A percentile compares a stretch with the other conserved stretches of the same genome.
Conservation (phyloP, 2,329 filamentous ascomycete genomes). For the Macroventuria anomochaeta region DNA sequence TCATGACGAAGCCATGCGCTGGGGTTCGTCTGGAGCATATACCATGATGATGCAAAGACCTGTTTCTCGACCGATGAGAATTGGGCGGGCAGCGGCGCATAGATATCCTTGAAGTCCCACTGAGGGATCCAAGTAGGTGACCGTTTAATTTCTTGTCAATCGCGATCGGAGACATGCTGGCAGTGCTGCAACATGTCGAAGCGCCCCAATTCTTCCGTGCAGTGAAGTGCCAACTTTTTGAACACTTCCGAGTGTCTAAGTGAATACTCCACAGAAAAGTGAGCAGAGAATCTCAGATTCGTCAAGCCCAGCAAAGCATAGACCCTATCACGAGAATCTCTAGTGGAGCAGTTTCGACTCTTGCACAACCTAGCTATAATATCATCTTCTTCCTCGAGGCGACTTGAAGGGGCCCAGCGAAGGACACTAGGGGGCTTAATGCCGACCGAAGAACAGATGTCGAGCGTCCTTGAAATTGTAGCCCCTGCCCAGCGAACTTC, state of each 20-base stretch:
- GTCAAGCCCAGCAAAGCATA: slow-evolving; percentile 19
- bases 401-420: not conserved
- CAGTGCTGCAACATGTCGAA: not conserved
- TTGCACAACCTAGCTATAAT: slow-evolving; percentile 10
- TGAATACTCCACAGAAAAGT: not conserved
- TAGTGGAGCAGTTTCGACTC: slow-evolving; percentile 12
- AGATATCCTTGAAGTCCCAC: not conserved
- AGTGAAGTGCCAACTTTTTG: not conserved
- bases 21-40: not conserved
- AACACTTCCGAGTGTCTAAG: not conserved
- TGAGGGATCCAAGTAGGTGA: not conserved
- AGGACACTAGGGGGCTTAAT: not conserved
- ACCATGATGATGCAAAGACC: not conserved
- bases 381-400: slow-evolving; percentile 3
- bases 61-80: not conserved
- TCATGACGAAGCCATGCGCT: not conserved
- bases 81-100: not conserved
- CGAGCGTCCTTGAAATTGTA: not conserved
- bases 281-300: not conserved
- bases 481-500: slow-evolving; percentile 3
- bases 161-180: not conserved
- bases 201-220: not conserved
- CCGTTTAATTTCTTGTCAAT: not conserved
- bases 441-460: not conserved
- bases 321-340: slow-evolving; percentile 15